Base-by-base conservation (phyloP, 2,329 filamentous ascomycete species). In the Raffaelea ambrosiae region DNA sequence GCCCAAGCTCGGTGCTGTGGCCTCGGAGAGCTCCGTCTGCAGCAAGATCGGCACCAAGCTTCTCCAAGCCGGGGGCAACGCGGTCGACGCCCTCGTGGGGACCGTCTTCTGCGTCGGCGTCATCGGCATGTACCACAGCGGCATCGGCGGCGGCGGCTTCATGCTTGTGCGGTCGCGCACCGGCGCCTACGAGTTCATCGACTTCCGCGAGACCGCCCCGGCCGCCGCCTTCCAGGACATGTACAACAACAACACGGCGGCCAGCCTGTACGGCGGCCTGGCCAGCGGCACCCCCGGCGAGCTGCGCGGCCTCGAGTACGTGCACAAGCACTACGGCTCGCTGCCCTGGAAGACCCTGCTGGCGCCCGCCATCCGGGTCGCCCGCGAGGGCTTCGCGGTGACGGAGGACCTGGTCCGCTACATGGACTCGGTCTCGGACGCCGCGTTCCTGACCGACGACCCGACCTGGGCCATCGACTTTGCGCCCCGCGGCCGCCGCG, bases 151-250 rank as follows among this genome's bases (percentile, higher is more conserved):
- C 3, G 87, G 87, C 14, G 87, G 88, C 2, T 93, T 93, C 63
- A 79, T 86, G 74, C 70, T 89, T 3, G 73, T 90, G n/a, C 74
- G 83, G 51, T 66, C 72, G 3, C 64, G 74, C 5, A 75, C 85
- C 52, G 83, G 83, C 5, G 66, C 68, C 9, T 91, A 88, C 59
- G 87, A 94, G 57, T 85, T 81, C 54, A 80, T 95, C 54, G 88
- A 95, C 61, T 95, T 93, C 62, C 75, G 89, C 16, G 89, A 95
- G 63, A 87, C 79, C 0, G 89, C 89, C 0, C 88, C 89, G 1
- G 86, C 83, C 0, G 86, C 86, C 1, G 83, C 87, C 0, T 85
- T 76, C 52, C 71, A 90, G 62, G 77, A 88, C 55, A 95, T 95
- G 89, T 95, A 83, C 65, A 78, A 77, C 46, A 78, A 84, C 51